Base-by-base conservation (phyloP, 768 basidiomycete genomes). In the Rubroboletus satanas region DNA sequence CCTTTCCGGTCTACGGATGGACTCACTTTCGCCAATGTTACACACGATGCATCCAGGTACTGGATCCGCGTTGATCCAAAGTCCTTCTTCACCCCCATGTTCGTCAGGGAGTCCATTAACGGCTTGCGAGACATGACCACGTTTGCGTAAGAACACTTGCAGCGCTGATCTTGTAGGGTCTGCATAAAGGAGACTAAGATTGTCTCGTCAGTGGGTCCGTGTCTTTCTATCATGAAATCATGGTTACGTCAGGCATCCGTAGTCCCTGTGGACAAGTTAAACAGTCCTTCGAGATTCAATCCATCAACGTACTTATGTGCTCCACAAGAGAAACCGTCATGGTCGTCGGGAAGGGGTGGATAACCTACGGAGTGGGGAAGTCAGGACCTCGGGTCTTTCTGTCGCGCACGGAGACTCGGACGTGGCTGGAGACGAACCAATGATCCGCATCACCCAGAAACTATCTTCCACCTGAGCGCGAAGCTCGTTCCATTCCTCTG, bases 1-100 rank as follows among this genome's bases (percentile, higher is more conserved):
- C 32, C 45, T 28, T 18, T 39, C 28, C 38, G 36, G 12, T 17
- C 31, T 35, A 35, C 21, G 28, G 39, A 49, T 37, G 10, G 31
- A 72, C 86, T 67, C 55, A 90, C 93, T 96, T 76, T 92, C 88
- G 23, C 93, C 93, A 38, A 97, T 85, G 63, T 97, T 97, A 69
- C 91, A 93, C 18, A 97, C 90, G 8, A 96, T 75, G 59, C 89
- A 90, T 9, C 85, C 87, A 14, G 83, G 84, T 21, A 90, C 79
- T 0, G 94, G 94, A 68, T 93, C 85, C 0, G 90, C 93, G 45
- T 83, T 81, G 49, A 95, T 85, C 93, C 93, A 96, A 2, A 77
- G 59, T 2, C 88, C 87, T 50, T 80, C 75, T 55, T 83, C 79
- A 26, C 73, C 69, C 4, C 82, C 82, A 32, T 83, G 76, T 62